These are phyloP conservation scores for Suillus subaureus DNA, from an alignment of 768 basidiomycete genomes.

Conservation along the genomic window DNA sequence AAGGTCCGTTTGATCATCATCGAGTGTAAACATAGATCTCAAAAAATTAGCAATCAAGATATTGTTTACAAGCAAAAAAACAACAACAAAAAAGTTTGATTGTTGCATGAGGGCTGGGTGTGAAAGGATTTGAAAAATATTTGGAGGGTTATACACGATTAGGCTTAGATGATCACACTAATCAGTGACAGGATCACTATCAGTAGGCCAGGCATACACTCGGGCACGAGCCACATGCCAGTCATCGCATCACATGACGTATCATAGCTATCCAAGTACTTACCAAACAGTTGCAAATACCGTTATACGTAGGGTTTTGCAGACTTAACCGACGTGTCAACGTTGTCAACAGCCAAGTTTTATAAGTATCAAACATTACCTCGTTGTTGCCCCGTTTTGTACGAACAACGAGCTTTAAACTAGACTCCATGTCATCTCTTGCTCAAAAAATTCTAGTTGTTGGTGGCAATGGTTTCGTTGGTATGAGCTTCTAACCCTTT, in stretches of 20 bases:
- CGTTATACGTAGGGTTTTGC: not conserved
- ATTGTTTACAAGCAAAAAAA: too few relatives aligned
- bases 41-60: too few relatives aligned
- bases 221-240: not conserved
- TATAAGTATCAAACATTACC: not conserved
- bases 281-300: not conserved
- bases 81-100: too few relatives aligned
- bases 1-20: too few relatives aligned
- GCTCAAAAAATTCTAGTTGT: constrained; percentile 81
- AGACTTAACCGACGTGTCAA: not conserved
- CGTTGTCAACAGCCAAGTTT: not conserved
- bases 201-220: not conserved
- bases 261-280: not conserved
- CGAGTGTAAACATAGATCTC: too few relatives aligned
- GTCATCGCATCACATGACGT: too few relatives aligned
- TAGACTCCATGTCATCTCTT: constrained; percentile 17
- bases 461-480: constrained; percentile 98
- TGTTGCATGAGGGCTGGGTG: too few relatives aligned
- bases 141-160: too few relatives aligned
- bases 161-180: too few relatives aligned
- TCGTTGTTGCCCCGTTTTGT: not conserved
- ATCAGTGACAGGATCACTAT: too few relatives aligned
- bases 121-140: too few relatives aligned
- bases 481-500: constrained; percentile 40
- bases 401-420: not conserved